These are phyloP conservation scores for Candida mesenterica DNA, from an alignment of 1,139 yeast species.

Conservation along the genomic window DNA sequence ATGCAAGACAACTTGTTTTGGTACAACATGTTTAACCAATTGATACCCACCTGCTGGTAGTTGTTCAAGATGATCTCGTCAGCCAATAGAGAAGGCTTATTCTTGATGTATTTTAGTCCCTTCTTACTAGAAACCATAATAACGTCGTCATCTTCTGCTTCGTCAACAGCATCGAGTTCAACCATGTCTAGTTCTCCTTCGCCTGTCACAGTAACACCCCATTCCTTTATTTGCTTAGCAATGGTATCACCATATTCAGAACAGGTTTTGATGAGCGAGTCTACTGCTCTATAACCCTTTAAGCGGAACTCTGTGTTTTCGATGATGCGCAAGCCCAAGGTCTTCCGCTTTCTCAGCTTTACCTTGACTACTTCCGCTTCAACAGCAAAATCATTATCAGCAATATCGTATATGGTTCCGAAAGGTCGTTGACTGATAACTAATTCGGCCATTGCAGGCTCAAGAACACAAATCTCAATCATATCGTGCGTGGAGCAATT, in stretches of 20 bases:
- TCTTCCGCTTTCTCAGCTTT: slow-evolving; percentile 39
- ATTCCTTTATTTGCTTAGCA: slow-evolving; percentile 66
- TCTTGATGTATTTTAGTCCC: slow-evolving; percentile 51
- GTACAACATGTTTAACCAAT: slow-evolving; percentile 85
- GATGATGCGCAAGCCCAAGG: slow-evolving; percentile 72
- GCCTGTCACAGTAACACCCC: slow-evolving; percentile 82
- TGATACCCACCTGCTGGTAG: slow-evolving; percentile 93
- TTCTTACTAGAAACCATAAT: slow-evolving; percentile 8
- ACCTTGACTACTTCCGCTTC: slow-evolving; percentile 22
- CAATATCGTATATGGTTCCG: slow-evolving; percentile 52
- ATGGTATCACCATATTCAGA: slow-evolving; percentile 72
- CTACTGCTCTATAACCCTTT: slow-evolving; percentile 91
- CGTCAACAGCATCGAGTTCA: slow-evolving; percentile 31
- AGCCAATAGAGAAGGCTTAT: slow-evolving; percentile 67
- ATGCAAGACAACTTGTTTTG: slow-evolving; percentile 82
- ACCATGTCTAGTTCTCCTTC: slow-evolving; percentile 60
- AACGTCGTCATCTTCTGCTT: slow-evolving; percentile 28
- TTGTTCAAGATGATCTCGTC: slow-evolving; percentile 68
- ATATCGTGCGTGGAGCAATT: slow-evolving; percentile 73
- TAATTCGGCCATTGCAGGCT: slow-evolving; percentile 62
- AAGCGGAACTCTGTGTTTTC: slow-evolving; percentile 69
- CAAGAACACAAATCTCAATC: slow-evolving; percentile 73
- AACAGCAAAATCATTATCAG: slow-evolving; percentile 38
- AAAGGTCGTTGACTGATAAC: slow-evolving; percentile 71
- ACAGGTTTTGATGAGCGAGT: slow-evolving; percentile 81